A percentile compares a stretch with the other conserved stretches of the same genome.
phyloP scores from a whole-genome alignment of 2,329 filamentous ascomycete species.

The Fusarium camptoceras region DNA sequence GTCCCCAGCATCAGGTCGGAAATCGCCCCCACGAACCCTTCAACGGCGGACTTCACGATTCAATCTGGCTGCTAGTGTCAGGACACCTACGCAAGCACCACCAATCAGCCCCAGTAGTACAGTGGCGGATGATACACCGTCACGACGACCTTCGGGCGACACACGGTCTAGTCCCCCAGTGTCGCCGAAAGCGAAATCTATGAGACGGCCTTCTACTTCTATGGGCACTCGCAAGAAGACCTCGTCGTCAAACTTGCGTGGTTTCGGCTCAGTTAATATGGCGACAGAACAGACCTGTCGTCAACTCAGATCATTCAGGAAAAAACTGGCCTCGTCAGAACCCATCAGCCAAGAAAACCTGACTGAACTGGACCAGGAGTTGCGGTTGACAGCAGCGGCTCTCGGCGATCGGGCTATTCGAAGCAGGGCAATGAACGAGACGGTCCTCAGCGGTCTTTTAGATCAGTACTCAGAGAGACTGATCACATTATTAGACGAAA shows the following conservation, averaged over 20 bases:
- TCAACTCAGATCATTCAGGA: conserved; percentile 71
- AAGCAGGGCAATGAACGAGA: conserved; percentile 67
- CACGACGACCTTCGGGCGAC: conserved; percentile 59
- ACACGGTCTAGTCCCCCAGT: conserved; percentile 61
- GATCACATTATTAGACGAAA: conserved; percentile 78
- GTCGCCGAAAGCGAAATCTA: conserved; percentile 62
- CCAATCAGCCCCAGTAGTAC: conserved; percentile 57
- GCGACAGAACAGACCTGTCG: conserved; percentile 74
- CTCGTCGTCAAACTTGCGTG: conserved; percentile 59
- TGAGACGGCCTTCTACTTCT: conserved; percentile 65
- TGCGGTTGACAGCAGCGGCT: conserved; percentile 71
- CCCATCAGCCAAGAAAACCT: conserved; percentile 68
- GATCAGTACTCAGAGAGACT: conserved; percentile 82
- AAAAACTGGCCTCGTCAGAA: conserved; percentile 69
- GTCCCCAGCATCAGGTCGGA: conserved; percentile 62
- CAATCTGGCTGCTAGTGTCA: conserved; percentile 54
- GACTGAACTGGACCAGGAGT: conserved; percentile 73
- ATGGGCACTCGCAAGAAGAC: conserved; percentile 65
- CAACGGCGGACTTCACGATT: conserved; percentile 67
- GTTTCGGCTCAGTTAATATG: conserved; percentile 68
- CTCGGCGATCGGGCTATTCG: conserved; percentile 68
- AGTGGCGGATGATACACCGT: conserved; percentile 59
- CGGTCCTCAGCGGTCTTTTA: conserved; percentile 71
- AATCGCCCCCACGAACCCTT: conserved; percentile 67
- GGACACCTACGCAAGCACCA: conserved; percentile 55